Base-by-base conservation (phyloP, 306 rosid genomes). In the Fragaria vesca region DNA sequence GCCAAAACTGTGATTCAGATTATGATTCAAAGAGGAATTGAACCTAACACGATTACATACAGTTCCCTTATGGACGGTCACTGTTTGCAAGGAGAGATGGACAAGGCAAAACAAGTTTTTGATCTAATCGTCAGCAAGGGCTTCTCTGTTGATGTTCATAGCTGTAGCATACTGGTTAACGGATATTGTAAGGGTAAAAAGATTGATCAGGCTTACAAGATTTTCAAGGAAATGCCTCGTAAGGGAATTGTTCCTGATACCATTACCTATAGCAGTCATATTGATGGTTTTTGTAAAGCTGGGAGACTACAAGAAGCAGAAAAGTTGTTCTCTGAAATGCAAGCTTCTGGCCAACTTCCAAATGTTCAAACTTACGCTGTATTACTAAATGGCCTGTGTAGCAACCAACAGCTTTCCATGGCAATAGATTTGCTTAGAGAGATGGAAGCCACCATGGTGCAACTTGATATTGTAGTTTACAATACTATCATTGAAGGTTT, bases 221-320 rank as follows among this genome's bases (percentile, higher is more conserved):
- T 69, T 43, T 42, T 69, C 60, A 32, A 55, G 47, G 69, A 78
- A 57, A 69, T 78, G 81, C 6, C n/a, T 69, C 2, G 2, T 4
- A 69, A 9, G 18, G 66, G 42, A 12, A 7, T 69, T 42, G 54
- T 68, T 69, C 75, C 81, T 9, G 6, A 78, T 43, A 42, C 24
- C 3, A 13, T 69, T 45, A 81, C 72, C n/a, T 84, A 36, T 78
- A 80, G 0, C 61, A 73, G 75, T 36, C 40, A 81, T 18, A 63
- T 84, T 18, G 43, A 7, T 46, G 78, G 40, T 9, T 67, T 74
- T 47, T 46, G 13, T 32, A 20, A 6, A 15, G 20, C 26, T 0
- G 79, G 83, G 52, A 58, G 75, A 17, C 6, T 13, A 32, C 2
- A 42, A 48, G 85, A 77, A 45, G 88, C 83, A 0, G 58, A 71